These are phyloP conservation scores for Exophiala sp. DNA, from an alignment of 2,329 filamentous ascomycete genomes.

Conservation along the genomic window DNA sequence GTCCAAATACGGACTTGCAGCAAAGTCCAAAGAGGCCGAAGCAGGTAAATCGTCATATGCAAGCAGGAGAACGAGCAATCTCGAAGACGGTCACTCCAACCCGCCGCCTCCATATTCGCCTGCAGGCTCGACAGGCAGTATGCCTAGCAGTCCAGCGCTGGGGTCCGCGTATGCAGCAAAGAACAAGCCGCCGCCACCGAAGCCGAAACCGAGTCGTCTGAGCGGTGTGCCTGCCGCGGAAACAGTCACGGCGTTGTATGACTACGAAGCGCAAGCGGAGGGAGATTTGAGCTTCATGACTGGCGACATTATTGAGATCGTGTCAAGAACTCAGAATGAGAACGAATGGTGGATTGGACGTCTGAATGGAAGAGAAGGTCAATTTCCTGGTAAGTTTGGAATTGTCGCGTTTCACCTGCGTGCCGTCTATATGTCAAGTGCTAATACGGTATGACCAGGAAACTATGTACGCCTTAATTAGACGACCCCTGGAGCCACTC, in stretches of 20 bases:
- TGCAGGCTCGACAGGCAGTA: conserved; percentile 37
- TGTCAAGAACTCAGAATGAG: conserved; percentile 73
- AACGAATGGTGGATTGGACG: conserved; percentile 98
- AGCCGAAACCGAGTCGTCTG: conserved; percentile 71
- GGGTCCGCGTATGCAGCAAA: conserved; percentile 50
- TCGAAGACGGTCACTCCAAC: conserved; percentile 46
- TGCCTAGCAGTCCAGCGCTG: conserved; percentile 39
- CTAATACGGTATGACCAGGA: conserved; percentile 26
- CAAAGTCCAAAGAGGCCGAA: conserved; percentile 31
- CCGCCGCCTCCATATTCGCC: conserved; percentile 68
- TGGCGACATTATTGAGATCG: conserved; percentile 85
- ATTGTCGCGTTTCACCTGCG: neutral
- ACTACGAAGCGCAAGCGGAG: conserved; percentile 92
- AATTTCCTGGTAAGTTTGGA: conserved; percentile 76
- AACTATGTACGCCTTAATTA: conserved; percentile 36
- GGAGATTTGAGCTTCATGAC: conserved; percentile 86
- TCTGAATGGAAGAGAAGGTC: conserved; percentile 71
- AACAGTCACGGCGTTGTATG: conserved; percentile 84
- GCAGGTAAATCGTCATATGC: conserved; percentile 34
- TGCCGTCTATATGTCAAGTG: neutral
- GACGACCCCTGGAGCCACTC: too few relatives aligned
- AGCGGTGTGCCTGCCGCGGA: conserved; percentile 61
- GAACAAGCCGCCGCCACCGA: conserved; percentile 63
- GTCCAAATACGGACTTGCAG: conserved; percentile 20
- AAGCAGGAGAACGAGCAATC: conserved; percentile 10